Evolutionary conservation across 495 filamentous ascomycete species (phyloP).

Genomic region (Xanthoparmelia taractica): DNA sequence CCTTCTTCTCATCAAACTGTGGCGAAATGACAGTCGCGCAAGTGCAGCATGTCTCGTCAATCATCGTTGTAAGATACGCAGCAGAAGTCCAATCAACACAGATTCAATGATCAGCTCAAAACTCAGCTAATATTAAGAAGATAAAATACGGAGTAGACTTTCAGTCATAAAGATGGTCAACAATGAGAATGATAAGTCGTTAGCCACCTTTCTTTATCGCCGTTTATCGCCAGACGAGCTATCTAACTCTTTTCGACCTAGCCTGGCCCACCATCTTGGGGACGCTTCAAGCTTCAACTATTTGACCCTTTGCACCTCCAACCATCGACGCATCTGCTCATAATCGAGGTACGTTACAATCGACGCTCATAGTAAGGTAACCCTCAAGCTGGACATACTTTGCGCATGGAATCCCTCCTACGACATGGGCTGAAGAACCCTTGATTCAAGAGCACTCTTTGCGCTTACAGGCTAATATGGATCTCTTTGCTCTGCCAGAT

Average conservation of each 20-base stretch:
- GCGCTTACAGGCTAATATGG: slow-evolving; percentile 75
- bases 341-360: slow-evolving; percentile 14
- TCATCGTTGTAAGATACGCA: not conserved
- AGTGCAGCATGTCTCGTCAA: slow-evolving; percentile 52
- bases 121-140: not conserved
- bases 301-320: not conserved
- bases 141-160: not conserved
- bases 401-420: not conserved
- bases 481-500: slow-evolving; percentile 48
- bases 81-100: not conserved
- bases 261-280: slow-evolving; percentile 12
- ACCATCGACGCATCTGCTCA: not conserved
- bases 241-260: slow-evolving; percentile 3
- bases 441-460: slow-evolving; percentile 84
- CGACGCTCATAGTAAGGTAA: not conserved
- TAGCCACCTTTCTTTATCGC: not conserved
- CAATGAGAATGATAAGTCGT: too few species aligned
- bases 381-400: not conserved
- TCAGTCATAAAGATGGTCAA: not conserved
- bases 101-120: not conserved
- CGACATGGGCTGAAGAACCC: slow-evolving; percentile 57
- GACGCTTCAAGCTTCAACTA: not conserved
- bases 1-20: slow-evolving; percentile 40
- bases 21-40: slow-evolving; percentile 46
- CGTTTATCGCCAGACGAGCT: slow-evolving; percentile 6